Percentiles rank a stretch among this genome's conserved stretches.
phyloP scores from a whole-genome alignment of 495 filamentous ascomycete genomes.

The Penicillium robsamsonii region DNA sequence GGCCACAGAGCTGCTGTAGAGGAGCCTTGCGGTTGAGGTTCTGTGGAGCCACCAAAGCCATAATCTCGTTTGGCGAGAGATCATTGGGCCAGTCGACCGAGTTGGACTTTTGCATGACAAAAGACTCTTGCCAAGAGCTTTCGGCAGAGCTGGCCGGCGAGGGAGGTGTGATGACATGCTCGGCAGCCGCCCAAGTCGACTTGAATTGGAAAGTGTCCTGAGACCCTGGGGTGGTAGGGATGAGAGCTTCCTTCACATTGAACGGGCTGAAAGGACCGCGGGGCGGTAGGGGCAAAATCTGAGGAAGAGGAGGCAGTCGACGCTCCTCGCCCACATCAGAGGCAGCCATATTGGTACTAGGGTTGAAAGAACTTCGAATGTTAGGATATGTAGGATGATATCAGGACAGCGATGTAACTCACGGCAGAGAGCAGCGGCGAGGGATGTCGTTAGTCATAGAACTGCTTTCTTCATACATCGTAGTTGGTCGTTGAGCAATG shows the following conservation, averaged over 20 bases:
- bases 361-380: conserved; percentile 20
- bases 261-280: conserved; percentile 46
- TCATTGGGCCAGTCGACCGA: conserved; percentile 38
- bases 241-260: conserved; percentile 29
- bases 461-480: conserved; percentile 39
- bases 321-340: conserved; percentile 35
- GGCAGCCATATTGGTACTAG: conserved; percentile 20
- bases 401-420: conserved; percentile 19
- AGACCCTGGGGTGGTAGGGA: conserved; percentile 36
- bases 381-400: conserved; percentile 5
- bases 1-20: conserved; percentile 46
- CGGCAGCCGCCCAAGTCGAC: conserved; percentile 34
- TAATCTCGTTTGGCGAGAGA: conserved; percentile 36
- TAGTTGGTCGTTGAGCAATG: conserved; percentile 17
- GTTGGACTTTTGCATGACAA: conserved; percentile 30
- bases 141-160: conserved; percentile 47
- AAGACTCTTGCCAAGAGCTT: conserved; percentile 43
- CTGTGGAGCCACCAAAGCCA: conserved; percentile 39
- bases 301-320: conserved; percentile 45
- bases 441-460: conserved; percentile 32
- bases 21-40: conserved; percentile 46
- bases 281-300: conserved; percentile 38
- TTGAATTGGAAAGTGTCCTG: conserved; percentile 43
- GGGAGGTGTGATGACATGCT: conserved; percentile 39
- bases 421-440: conserved; percentile 45